phyloP scores from a whole-genome alignment of 2,329 filamentous ascomycete species.

The Ophiostoma sp. region DNA sequence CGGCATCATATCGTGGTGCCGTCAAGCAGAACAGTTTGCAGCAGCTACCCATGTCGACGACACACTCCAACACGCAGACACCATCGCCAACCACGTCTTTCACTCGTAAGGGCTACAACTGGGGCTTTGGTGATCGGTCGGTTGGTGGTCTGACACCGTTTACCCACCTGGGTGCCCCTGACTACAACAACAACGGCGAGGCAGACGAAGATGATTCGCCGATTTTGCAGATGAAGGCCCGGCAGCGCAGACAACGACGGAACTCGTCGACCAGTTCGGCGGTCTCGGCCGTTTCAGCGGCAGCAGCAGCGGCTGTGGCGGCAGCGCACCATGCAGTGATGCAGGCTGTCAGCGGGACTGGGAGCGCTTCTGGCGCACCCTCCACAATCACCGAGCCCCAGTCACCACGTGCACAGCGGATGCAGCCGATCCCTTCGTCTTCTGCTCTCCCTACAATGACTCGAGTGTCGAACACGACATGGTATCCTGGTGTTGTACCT shows the following conservation, averaged over 20 bases:
- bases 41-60: constrained; percentile 28
- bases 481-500: constrained; percentile 1
- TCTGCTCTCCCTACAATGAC: not conserved
- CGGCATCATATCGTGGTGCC: constrained; percentile 6
- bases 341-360: constrained; percentile 11
- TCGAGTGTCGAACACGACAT: constrained; percentile 13
- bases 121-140: not conserved
- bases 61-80: constrained; percentile 9
- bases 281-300: constrained; percentile 20
- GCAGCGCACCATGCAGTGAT: constrained; percentile 18
- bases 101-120: constrained; percentile 20
- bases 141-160: not conserved
- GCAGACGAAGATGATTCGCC: constrained; percentile 27
- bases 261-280: constrained; percentile 22
- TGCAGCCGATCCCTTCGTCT: not conserved
- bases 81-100: constrained; percentile 22
- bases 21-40: constrained; percentile 30
- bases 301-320: not conserved
- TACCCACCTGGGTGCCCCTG: not conserved
- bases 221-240: constrained; percentile 22
- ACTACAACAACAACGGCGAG: not conserved
- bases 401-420: not conserved
- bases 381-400: not conserved
- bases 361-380: not conserved
- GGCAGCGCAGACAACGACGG: not conserved